Evolutionary conservation across 2,329 filamentous ascomycete genomes (phyloP), one percentile per base, ranked within the genome.

Genomic region (Diaporthe sp.): DNA sequence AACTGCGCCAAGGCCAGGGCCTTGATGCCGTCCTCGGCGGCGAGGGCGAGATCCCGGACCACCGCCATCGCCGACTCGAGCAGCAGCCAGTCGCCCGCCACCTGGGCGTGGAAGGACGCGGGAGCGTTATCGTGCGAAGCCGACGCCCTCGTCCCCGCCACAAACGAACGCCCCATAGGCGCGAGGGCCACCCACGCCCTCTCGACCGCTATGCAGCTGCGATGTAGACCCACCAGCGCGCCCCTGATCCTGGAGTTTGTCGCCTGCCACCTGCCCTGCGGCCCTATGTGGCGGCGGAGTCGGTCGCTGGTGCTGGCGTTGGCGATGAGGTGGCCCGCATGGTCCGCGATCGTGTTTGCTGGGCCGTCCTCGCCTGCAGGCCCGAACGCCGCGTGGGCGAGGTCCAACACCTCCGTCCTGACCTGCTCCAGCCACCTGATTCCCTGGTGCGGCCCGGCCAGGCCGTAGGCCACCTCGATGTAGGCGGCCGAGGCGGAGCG

Each of bases 231-330:
- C 17, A 17, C 8, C 2, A 58, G 55, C 55, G 28, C 15, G 28
- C 28, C 55, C 28, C 25, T 58, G 28, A 58, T 22, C 28, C 25
- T 37, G 10, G 28, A 58, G 55, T 58, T 58, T 13, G 15, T 58
- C 28, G 28, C 28, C 19, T 58, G 55, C 55, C 31, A 58, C 28
- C 17, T 58, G 55, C 55, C 55, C 28, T 19, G 31, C 28, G 28
- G 28, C 53, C 53, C 53, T 28, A 57, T 31, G 15, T 58, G 55
- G 55, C 55, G 28, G 25, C 55, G 31, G 31, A 58, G 28, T 19
- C 55, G 28, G 6, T 58, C 31, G 55, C 55, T 37, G 31, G 55
- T 58, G 31, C 55, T 58, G 55, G 55, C 55, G 55, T 58, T 58
- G 31, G 28, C 28, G 15, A 28, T 17, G 17, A 37, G 55, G 55